Evolutionary conservation across 2,329 filamentous ascomycete species (phyloP).

Genomic region (Fusarium anguioides): DNA sequence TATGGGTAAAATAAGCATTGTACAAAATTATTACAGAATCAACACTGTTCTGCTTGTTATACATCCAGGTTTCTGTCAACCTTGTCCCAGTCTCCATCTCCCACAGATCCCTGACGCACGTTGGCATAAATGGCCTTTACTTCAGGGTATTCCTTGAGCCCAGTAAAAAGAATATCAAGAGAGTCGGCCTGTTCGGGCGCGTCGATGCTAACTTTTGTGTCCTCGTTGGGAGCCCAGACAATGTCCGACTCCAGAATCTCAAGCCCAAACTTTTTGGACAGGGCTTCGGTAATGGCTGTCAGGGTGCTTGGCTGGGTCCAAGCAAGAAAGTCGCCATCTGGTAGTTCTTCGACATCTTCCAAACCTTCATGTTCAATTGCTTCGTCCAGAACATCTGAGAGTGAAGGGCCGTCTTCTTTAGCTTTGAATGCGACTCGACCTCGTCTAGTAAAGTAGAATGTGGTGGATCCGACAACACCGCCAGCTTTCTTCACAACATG

Average conservation of each 20-base stretch:
- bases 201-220: constrained; percentile 75
- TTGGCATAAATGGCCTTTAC: constrained; percentile 87
- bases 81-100: constrained; percentile 65
- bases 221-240: constrained; percentile 84
- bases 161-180: constrained; percentile 69
- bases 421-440: constrained; percentile 78
- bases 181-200: constrained; percentile 64
- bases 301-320: constrained; percentile 53
- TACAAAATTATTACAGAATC: constrained; percentile 35
- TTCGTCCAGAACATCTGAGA: constrained; percentile 81
- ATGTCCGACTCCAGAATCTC: constrained; percentile 81
- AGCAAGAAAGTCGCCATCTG: constrained; percentile 76
- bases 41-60: constrained; percentile 45
- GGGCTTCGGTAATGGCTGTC: constrained; percentile 52
- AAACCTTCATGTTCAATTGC: constrained; percentile 84
- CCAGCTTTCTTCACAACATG: constrained; percentile 76
- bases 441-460: constrained; percentile 86
- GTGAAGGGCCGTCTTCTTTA: constrained; percentile 60
- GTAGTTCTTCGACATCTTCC: constrained; percentile 75
- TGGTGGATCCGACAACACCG: constrained; percentile 77
- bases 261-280: constrained; percentile 73
- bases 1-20: constrained; percentile 28
- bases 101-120: constrained; percentile 60
- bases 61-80: constrained; percentile 65
- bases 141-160: constrained; percentile 73